Conservation (phyloP, 2,329 filamentous ascomycete genomes). For the Magnaporthiopsis incrustans region DNA sequence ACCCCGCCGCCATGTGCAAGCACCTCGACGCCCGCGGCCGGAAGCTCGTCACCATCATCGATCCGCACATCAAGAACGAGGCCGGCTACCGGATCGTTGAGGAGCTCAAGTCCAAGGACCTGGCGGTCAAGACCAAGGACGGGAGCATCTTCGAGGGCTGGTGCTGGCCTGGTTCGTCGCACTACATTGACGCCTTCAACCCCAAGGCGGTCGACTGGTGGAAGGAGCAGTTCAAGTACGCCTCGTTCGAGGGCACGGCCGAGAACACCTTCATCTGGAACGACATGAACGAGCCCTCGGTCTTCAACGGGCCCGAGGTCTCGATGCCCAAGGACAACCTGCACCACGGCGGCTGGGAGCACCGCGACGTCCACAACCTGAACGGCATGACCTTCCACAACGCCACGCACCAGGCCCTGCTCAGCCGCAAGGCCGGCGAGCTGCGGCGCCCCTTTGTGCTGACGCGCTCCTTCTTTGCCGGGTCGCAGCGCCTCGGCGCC, state of each 20-base stretch:
- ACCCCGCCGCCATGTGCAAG: slow-evolving; percentile 81
- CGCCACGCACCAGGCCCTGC: slow-evolving; percentile 78
- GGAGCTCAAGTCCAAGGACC: slow-evolving; percentile 73
- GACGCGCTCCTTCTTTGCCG: slow-evolving; percentile 86
- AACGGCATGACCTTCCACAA: slow-evolving; percentile 95
- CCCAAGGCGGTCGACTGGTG: slow-evolving; percentile 90
- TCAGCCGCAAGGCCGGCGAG: slow-evolving; percentile 81
- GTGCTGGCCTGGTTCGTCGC: slow-evolving; percentile 96
- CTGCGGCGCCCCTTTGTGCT: slow-evolving; percentile 81
- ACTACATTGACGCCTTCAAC: slow-evolving; percentile 96
- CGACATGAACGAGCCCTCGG: slow-evolving; percentile 98
- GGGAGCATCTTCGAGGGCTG: slow-evolving; percentile 85
- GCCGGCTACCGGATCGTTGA: slow-evolving; percentile 69
- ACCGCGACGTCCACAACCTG: slow-evolving; percentile 91
- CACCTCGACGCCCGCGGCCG: slow-evolving; percentile 78
- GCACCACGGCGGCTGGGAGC: slow-evolving; percentile 87
- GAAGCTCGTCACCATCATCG: slow-evolving; percentile 90
- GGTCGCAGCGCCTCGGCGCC: slow-evolving; percentile 80
- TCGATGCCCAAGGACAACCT: slow-evolving; percentile 99
- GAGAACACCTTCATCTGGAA: slow-evolving; percentile 96
- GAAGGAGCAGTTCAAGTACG: slow-evolving; percentile 79
- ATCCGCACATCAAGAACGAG: slow-evolving; percentile 95
- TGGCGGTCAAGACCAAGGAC: slow-evolving; percentile 86
- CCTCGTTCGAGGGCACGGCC: slow-evolving; percentile 76
- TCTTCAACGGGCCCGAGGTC: slow-evolving; percentile 96